Base-by-base conservation (phyloP, 352 stramenopile species). In the Phytopythium cucurbitacearum region DNA sequence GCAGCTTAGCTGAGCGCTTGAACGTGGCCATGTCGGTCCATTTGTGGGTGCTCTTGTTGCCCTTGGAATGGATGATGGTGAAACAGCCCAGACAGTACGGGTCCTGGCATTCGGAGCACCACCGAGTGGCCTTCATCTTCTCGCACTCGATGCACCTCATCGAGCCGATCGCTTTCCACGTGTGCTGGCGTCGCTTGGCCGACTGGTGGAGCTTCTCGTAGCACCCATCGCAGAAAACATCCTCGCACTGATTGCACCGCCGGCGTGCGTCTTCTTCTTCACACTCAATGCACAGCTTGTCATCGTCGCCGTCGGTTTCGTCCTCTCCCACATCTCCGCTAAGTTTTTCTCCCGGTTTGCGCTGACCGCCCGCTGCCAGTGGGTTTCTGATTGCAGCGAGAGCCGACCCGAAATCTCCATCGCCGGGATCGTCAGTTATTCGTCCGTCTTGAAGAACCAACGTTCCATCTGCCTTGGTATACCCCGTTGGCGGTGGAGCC, bases 91-190 rank as follows among this genome's bases (percentile, higher is more conserved):
- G 68, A 53, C 80, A 92, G 55, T 91, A 94, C 42, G 79, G 81
- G 44, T 94, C 84, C 44, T 85, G 67, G 54, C 81, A 94, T 28
- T 78, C 66, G 42, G 67, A 72, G 51, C 81, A 92, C 76, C 74
- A 94, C 33, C 80, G 65, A 10, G 84, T 92, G 12, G 81, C 84
- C 42, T 84, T 83, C 72, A 92, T 89, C 56, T 89, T 91, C 57
- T 94, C 84, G 48, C 84, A 92, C 57, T 92, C 81, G 41, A 91
- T 79, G 56, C 84, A 94, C n/a, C 82, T 79, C 36, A 89, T 62
- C 9, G 73, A 68, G 4, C 80, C 80, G 13, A 94, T 84, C 3
- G 77, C 65, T 45, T 77, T 89, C 80, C 82, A 94, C 3, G 71
- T 90, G 64, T 94, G 84, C 46, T 75, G 76, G 48, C 84, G 73